Evolutionary conservation across 768 basidiomycete species (phyloP), one percentile per base, ranked within the genome.

Genomic region (Mrakia hoshinonis): DNA sequence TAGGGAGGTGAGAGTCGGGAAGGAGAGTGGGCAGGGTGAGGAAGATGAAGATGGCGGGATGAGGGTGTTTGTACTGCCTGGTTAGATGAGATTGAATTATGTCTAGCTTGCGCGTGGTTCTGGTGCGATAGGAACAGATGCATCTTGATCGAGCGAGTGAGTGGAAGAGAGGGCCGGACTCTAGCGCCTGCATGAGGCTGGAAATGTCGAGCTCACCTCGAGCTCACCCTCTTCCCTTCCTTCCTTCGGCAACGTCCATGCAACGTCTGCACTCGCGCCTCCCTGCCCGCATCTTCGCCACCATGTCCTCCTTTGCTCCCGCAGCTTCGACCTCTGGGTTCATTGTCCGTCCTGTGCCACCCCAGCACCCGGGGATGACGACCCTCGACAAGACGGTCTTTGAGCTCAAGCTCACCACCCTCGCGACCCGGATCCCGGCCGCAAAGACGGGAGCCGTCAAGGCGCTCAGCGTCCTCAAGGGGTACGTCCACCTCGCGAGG

Each of bases 351-450:
- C 58, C 58, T 61, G 18, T 39, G 3, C 83, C 84, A 12, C 86
- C 87, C 3, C 62, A 81, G 29, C 84, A 85, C 69, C 81, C 82
- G 55, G 85, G 75, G 10, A 76, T 78, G 76, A 68, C 83, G n/a
- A 63, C 38, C 78, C 79, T 52, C 78, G 86, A 92, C 80, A 85
- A 83, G 72, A 76, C 79, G 73, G 84, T 82, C 9, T 96, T 96
- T 77, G 83, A 78, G 31, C 87, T 85, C 78, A 82, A 84, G 0
- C 75, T 94, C 10, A 82, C 85, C 9, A 83, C 92, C 12, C 81
- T 94, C 39, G 89, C 87, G 29, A 86, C 84, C 26, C 84, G 86
- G 29, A 83, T 91, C 15, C 82, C 85, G 51, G 84, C 87, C 11
- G 79, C 79, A 12, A 84, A 85, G 76, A 85, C 87, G 0, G 83